Percentiles rank a stretch among this genome's conserved stretches.
phyloP scores from a whole-genome alignment of 2,329 filamentous ascomycete species.

The Thielaviopsis euricoi region DNA sequence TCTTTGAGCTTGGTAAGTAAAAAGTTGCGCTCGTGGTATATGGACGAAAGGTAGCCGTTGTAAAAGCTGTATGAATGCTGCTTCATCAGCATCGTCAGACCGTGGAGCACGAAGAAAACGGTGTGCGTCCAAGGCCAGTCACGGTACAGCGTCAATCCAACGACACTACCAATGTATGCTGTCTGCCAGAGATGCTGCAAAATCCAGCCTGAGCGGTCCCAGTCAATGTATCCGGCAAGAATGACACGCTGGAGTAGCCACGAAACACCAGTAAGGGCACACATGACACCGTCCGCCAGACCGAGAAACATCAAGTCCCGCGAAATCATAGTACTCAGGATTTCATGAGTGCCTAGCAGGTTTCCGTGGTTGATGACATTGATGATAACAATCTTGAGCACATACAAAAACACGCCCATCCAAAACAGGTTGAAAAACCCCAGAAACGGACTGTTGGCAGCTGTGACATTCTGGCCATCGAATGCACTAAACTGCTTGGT shows the following conservation, averaged over 20 bases:
- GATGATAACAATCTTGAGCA: slow-evolving; percentile 47
- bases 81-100: slow-evolving; percentile 67
- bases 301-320: slow-evolving; percentile 36
- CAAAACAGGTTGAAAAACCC: slow-evolving; percentile 72
- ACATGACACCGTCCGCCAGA: slow-evolving; percentile 54
- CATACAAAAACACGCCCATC: slow-evolving; percentile 49
- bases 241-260: slow-evolving; percentile 49
- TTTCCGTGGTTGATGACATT: slow-evolving; percentile 57
- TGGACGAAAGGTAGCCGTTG: slow-evolving; percentile 53
- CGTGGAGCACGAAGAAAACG: slow-evolving; percentile 60
- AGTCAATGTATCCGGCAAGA: slow-evolving; percentile 41
- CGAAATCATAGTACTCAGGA: slow-evolving; percentile 49
- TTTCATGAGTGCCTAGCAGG: slow-evolving; percentile 53
- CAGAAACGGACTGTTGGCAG: slow-evolving; percentile 53
- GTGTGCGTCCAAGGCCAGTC: slow-evolving; percentile 77
- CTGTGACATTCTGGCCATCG: slow-evolving; percentile 51
- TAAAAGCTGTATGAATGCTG: slow-evolving; percentile 68
- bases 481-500: slow-evolving; percentile 59
- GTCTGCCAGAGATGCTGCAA: slow-evolving; percentile 61
- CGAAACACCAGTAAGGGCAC: slow-evolving; percentile 45
- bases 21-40: slow-evolving; percentile 33
- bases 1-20: slow-evolving; percentile 35
- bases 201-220: slow-evolving; percentile 55
- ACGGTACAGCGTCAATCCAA: slow-evolving; percentile 50
- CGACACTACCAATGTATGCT: slow-evolving; percentile 41